phyloP scores from a whole-genome alignment of 805 yeast species.

The Wickerhamiella australiensis region DNA sequence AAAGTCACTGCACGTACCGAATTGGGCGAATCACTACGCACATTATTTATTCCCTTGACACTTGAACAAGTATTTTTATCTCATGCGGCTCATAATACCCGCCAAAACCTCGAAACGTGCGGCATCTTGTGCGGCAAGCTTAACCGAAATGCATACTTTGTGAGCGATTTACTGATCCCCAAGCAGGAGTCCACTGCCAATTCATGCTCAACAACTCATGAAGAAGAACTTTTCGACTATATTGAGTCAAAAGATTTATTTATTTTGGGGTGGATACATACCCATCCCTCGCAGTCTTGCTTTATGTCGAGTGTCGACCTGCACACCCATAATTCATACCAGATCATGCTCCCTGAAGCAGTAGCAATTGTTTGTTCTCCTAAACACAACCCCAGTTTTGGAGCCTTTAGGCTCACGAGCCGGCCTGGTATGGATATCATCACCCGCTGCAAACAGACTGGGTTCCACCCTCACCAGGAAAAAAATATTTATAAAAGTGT shows the following conservation, averaged over 20 bases:
- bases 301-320: slow-evolving; percentile 53
- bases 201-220: slow-evolving; percentile 51
- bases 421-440: slow-evolving; percentile 51
- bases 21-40: slow-evolving; percentile 43
- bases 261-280: slow-evolving; percentile 64
- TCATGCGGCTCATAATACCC: slow-evolving; percentile 41
- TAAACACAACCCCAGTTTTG: slow-evolving; percentile 36
- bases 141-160: slow-evolving; percentile 48
- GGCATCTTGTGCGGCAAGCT: slow-evolving; percentile 55
- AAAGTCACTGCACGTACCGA: slow-evolving; percentile 34
- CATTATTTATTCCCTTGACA: slow-evolving; percentile 38
- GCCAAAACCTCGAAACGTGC: slow-evolving; percentile 45
- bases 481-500: slow-evolving; percentile 34
- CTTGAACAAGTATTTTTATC: slow-evolving; percentile 35
- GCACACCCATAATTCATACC: slow-evolving; percentile 58
- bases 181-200: slow-evolving; percentile 50
- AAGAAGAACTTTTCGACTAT: slow-evolving; percentile 44
- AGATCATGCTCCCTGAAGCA: slow-evolving; percentile 57
- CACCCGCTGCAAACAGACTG: slow-evolving; percentile 39
- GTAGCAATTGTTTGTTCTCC: slow-evolving; percentile 60
- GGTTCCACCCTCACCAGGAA: slow-evolving; percentile 53
- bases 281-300: slow-evolving; percentile 65
- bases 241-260: slow-evolving; percentile 45
- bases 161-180: slow-evolving; percentile 51
- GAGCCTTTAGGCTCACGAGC: slow-evolving; percentile 49